phyloP scores from a whole-genome alignment of 75 land plant genomes.

The Selaginella moellendorffii region DNA sequence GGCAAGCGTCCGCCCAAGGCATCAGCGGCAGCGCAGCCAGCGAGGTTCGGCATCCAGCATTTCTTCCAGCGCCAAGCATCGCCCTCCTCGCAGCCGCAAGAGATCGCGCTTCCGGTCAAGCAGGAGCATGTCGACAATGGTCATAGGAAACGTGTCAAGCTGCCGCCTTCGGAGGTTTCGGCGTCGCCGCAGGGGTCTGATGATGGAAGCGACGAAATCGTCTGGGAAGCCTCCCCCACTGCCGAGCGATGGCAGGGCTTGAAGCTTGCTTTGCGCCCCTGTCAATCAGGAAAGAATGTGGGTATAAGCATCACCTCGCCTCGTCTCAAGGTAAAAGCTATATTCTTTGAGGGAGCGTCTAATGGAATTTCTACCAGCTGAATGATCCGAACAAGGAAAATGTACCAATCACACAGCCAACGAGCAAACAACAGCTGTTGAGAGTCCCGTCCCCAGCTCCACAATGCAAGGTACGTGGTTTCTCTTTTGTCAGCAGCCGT shows the following conservation, averaged over 20 bases:
- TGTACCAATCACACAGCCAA: too few relatives aligned
- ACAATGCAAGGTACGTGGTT: background rate
- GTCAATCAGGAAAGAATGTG: background rate
- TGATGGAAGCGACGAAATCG: slow-evolving; percentile 64
- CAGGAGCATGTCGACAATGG: too few relatives aligned
- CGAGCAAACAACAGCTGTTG: too few relatives aligned
- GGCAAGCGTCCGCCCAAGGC: background rate
- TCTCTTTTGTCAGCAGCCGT: too few relatives aligned
- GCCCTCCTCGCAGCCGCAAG: slow-evolving; percentile 4
- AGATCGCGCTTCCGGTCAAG: slow-evolving; percentile 8
- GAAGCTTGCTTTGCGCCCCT: slow-evolving; percentile 4
- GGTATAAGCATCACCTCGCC: background rate
- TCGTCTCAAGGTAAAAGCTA: background rate
- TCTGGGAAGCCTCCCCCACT: slow-evolving; percentile 63
- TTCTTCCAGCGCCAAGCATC: slow-evolving; percentile 46
- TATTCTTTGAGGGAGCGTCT: too few relatives aligned
- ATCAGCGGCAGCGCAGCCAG: slow-evolving; percentile 27
- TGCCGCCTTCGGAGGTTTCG: slow-evolving; percentile 54
- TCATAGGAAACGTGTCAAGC: slow-evolving; percentile 32
- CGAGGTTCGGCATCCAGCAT: slow-evolving; percentile 63
- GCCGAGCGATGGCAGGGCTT: slow-evolving; percentile 38
- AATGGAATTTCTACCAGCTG: too few relatives aligned
- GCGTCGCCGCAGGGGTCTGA: slow-evolving; percentile 52
- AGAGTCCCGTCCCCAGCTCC: slow-evolving; percentile 11
- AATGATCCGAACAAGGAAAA: too few relatives aligned